A percentile compares a stretch with the other conserved stretches of the same genome.
Conservation (phyloP, 768 basidiomycete species). For the Lactarius tabidus region DNA sequence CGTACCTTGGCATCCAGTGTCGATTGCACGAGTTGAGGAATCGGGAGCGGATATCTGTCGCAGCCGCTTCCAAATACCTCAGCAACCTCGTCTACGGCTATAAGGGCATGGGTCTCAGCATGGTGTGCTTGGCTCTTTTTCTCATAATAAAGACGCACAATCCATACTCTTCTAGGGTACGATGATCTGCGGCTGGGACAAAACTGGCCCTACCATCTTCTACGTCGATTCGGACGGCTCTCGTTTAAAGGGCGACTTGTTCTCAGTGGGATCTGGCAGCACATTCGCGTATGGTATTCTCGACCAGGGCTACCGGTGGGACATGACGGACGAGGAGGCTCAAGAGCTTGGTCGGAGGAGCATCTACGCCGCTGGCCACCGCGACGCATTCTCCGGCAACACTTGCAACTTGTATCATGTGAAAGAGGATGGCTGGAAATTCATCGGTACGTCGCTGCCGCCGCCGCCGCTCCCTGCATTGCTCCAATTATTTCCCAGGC, state of each 20-base stretch:
- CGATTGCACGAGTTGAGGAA: slow-evolving; percentile 95
- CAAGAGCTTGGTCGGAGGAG: slow-evolving; percentile 90
- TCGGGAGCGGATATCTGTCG: slow-evolving; percentile 94
- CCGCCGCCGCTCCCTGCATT: neutral
- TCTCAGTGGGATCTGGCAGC: slow-evolving; percentile 97
- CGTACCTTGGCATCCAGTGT: slow-evolving; percentile 97
- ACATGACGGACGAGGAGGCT: slow-evolving; percentile 88
- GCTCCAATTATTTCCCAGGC: slow-evolving; percentile 43
- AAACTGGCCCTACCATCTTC: slow-evolving; percentile 93
- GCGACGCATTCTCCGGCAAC: slow-evolving; percentile 95
- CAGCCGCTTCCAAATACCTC: slow-evolving; percentile 97
- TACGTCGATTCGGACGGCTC: slow-evolving; percentile 98
- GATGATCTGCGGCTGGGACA: slow-evolving; percentile 99
- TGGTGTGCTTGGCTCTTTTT: slow-evolving; percentile 55
- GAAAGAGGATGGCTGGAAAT: slow-evolving; percentile 92
- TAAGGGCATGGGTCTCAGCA: slow-evolving; percentile 98
- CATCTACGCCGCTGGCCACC: slow-evolving; percentile 95
- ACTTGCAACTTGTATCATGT: slow-evolving; percentile 95
- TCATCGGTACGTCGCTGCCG: slow-evolving; percentile 64
- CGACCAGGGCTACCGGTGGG: slow-evolving; percentile 94
- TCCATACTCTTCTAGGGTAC: slow-evolving; percentile 62
- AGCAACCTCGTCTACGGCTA: slow-evolving; percentile 97
- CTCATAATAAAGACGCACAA: neutral
- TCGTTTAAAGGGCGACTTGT: slow-evolving; percentile 93
- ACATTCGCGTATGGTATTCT: slow-evolving; percentile 99